Base-by-base conservation (phyloP, 1,284 basidiomycete genomes). In the Meira nashicola region DNA sequence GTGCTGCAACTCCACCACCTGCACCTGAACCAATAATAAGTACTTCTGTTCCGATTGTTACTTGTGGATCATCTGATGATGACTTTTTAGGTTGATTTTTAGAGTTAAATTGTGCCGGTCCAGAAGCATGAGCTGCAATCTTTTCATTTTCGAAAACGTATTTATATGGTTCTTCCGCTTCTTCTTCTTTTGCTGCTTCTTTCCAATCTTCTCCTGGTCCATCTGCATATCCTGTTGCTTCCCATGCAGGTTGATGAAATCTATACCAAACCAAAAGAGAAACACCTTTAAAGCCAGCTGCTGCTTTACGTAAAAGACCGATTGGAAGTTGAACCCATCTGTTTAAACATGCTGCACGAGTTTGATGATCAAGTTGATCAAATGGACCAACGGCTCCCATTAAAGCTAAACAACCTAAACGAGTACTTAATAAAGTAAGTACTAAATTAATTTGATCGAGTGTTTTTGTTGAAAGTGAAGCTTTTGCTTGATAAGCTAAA, bases 21-120 rank as follows among this genome's bases (percentile, higher is more conserved):
- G 80, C 77, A 7, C 82, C 82, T 0, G 81, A 81, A 1, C 82
- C 82, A 54, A 97, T 70, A 57, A 82, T 62, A 33, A 78, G 65
- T 17, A 78, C 67, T 48, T 78, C 76, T 23, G 76, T 71, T 56
- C 73, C 69, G 48, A 73, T 50, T 40, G 68, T 67, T 63, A 74
- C 49, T 19, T 72, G 64, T 17, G 64, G 59, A 25, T 48, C 25
- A 12, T 21, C 7, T 21, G 46, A 48, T 33, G 28, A 33, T 33
- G 28, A 8, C 28, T 33, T 33, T 33, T 33, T 33, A 3, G 28
- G 28, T 33, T 3, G 28, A 8, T 33, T 33, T 33, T 8, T 33
- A 4, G 28, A 8, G 15, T 62, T 62, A 33, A 4, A 33, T 8
- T 33, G 28, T 33, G 28, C 28, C 3, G 28, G 28, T 10, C 62